Base-by-base conservation (phyloP, 805 yeast species). In the Candida germanica region DNA sequence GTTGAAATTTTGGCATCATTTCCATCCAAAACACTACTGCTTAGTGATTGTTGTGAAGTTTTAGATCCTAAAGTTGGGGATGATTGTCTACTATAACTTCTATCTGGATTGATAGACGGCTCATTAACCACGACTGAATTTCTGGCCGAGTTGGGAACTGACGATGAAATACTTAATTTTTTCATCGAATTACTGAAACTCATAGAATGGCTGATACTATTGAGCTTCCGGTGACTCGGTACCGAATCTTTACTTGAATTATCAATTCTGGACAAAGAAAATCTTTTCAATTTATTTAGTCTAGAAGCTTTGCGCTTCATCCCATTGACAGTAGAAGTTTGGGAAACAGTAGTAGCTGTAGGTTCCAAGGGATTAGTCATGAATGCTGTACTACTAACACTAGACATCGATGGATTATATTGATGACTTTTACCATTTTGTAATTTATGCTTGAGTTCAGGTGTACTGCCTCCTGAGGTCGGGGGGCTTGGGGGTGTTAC, bases 401-500 rank as follows among this genome's bases (percentile, higher is more conserved):
- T 5, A 8, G 33, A 16, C 14, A 30, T 12, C 5, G 33, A 30
- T 8, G 13, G 25, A 8, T 33, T 26, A 12, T 33, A 17, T 14
- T 15, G 26, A 15, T 33, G 37, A 12, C 26, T 18, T 20, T 26
- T 33, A 6, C 9, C 8, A 6, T 16, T 8, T 5, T 26, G 18
- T n/a, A 18, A 16, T 9, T 15, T 6, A 5, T 9, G 6, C 22
- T 6, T 15, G 6, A 10, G 23, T 11, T 17, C 21, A 25, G 8
- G 14, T 13, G 27, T 14, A 20, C 29, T 25, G 26, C 11, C 16
- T 4, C 22, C 21, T 7, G 45, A 42, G 17, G 38, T 34, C 1
- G 45, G 35, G 6, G 42, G 46, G 30, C 43, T 40, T 11, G 43
- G 40, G 11, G 39, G 41, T 12, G 28, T 34, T 1, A 13, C 33